Percentiles rank a stretch among this genome's conserved stretches.
Evolutionary conservation across 1,284 basidiomycete genomes (phyloP).

Genomic region (Schizophyllum commune): DNA sequence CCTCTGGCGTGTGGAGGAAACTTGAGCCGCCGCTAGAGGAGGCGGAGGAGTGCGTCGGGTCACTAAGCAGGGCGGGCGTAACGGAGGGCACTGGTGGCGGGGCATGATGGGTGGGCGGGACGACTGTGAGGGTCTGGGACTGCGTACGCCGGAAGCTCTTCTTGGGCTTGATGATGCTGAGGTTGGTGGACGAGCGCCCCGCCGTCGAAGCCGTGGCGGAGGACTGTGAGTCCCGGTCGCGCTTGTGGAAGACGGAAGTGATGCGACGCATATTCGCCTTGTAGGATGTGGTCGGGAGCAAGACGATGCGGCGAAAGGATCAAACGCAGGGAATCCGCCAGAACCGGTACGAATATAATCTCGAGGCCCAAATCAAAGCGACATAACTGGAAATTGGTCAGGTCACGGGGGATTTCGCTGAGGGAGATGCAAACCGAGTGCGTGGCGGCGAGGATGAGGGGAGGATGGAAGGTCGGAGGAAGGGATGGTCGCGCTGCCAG

Average conservation of each 20-base stretch:
- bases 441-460: neutral
- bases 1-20: conserved; percentile 55
- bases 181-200: conserved; percentile 12
- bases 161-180: conserved; percentile 3
- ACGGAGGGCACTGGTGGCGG: conserved; percentile 12
- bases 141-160: neutral
- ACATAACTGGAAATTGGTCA: neutral
- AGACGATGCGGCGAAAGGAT: neutral
- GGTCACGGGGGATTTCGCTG: conserved; percentile 4
- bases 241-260: conserved; percentile 45
- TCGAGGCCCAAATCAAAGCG: neutral
- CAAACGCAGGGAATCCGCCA: neutral
- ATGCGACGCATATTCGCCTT: conserved; percentile 38
- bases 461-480: neutral
- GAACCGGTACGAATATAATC: neutral
- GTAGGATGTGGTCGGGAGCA: neutral
- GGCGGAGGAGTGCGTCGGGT: conserved; percentile 39
- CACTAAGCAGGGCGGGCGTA: conserved; percentile 22
- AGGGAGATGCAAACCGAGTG: conserved; percentile 6
- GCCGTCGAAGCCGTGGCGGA: conserved; percentile 14
- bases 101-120: conserved; percentile 10
- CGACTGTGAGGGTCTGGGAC: conserved; percentile 6
- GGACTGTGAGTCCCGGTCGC: conserved; percentile 35
- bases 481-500: neutral
- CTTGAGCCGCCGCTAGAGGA: conserved; percentile 55